Evolutionary conservation across 2,329 filamentous ascomycete species (phyloP), one percentile per base, ranked within the genome.

Genomic region (Pseudocercospora crystallina): DNA sequence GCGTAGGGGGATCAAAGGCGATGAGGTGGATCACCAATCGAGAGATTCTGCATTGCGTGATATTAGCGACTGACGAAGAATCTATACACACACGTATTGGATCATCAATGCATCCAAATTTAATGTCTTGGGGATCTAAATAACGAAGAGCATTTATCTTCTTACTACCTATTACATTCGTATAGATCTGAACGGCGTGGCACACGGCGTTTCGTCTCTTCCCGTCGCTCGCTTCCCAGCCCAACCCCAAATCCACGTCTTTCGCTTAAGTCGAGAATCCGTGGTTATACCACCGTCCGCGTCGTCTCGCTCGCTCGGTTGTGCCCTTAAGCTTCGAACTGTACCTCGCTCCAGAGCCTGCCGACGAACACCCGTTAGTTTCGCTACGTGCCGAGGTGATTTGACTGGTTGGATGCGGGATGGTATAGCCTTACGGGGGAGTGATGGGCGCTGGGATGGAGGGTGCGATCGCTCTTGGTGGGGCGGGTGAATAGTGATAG

Each of bases 281-380:
- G 29, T 32, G 26, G 40, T 43, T 32, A 15, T 34, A 14, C 15
- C 13, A 33, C 40, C 40, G 29, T 33, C n/a, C n/a, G n/a, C n/a
- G n/a, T n/a, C n/a, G n/a, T n/a, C n/a, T 20, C 29, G 30, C 40
- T 43, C 26, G 20, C 20, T 26, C 20, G 20, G 20, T 26, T 26
- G 20, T 26, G 20, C 40, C 5, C 5, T 32, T 32, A 43, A 43
- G 40, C 40, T 43, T 43, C 40, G n/a, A 34, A 34, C 29, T 43
- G 30, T 33, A 43, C 40, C 40, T 43, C 40, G 40, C 40, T 33
- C 14, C 13, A 17, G 33, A 9, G 13, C n/a, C 33, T 33, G 11
- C 29, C 40, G 40, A 13, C 13, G 40, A 43, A 43, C 40, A 32
- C 13, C 40, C 40, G 15, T 12, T 43, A 43, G 40, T 26, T 26